Conservation (phyloP, 495 filamentous ascomycete species). For the Penicillium diatomitis region DNA sequence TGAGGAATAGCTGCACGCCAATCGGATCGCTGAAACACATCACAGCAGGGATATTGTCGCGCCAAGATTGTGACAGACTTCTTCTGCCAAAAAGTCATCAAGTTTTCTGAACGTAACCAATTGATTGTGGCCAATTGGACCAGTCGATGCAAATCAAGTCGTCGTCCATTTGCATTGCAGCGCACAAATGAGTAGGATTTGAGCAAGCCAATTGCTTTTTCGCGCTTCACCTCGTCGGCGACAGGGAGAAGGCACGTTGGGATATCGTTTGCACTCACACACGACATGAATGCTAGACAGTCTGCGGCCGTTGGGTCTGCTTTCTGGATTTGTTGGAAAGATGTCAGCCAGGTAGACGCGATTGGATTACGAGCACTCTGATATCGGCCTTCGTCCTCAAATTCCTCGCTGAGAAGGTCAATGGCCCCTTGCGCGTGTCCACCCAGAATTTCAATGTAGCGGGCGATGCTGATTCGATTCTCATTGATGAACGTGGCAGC, state of each 20-base stretch:
- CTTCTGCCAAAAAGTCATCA: no score
- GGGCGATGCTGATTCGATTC: slow-evolving; percentile 23
- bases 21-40: no score
- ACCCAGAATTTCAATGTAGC: slow-evolving; percentile 37
- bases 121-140: slow-evolving; percentile 26
- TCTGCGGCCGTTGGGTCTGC: slow-evolving; percentile 21
- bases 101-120: no score
- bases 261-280: slow-evolving; percentile 23
- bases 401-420: slow-evolving; percentile 41
- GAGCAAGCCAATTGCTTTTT: slow-evolving; percentile 26
- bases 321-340: slow-evolving; percentile 38
- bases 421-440: slow-evolving; percentile 31
- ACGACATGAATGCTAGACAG: slow-evolving; percentile 35
- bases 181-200: slow-evolving; percentile 25
- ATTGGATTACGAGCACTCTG: slow-evolving; percentile 38
- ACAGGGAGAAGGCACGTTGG: slow-evolving; percentile 13
- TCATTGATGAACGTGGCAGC: slow-evolving; percentile 38
- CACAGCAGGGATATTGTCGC: no score
- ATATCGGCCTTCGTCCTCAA: slow-evolving; percentile 37
- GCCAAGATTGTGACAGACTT: no score
- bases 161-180: background rate
- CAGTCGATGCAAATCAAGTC: slow-evolving; percentile 14
- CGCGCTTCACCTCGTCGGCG: background rate
- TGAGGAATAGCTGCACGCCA: no score
- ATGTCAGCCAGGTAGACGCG: slow-evolving; percentile 46